phyloP scores from a whole-genome alignment of 2,329 filamentous ascomycete genomes.

The Sarocladiaceae sp. region DNA sequence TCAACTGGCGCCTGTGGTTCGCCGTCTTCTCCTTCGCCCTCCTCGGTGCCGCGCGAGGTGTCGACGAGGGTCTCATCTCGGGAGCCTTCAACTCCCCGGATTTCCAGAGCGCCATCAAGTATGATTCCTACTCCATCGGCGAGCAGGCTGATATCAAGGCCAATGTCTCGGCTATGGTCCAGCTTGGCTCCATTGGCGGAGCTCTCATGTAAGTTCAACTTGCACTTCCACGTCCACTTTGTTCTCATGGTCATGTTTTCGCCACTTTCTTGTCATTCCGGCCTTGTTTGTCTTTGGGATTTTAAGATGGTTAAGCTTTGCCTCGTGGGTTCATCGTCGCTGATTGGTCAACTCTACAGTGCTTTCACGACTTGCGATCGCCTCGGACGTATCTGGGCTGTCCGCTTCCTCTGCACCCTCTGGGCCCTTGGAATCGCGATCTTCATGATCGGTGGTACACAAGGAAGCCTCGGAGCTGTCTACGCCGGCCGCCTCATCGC shows the following conservation, averaged over 20 bases:
- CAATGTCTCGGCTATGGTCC: slow-evolving; percentile 76
- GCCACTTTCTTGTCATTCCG: too few species aligned
- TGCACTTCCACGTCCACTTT: neutral
- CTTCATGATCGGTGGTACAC: slow-evolving; percentile 43
- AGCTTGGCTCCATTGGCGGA: slow-evolving; percentile 67
- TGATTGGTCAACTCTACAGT: slow-evolving; percentile 27
- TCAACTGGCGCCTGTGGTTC: slow-evolving; percentile 76
- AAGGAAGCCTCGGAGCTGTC: slow-evolving; percentile 46
- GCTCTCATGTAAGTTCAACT: slow-evolving; percentile 49
- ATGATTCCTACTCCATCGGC: slow-evolving; percentile 42
- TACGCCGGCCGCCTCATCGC: slow-evolving; percentile 61
- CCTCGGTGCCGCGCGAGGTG: slow-evolving; percentile 67
- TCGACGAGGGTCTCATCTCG: slow-evolving; percentile 75
- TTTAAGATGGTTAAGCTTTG: neutral
- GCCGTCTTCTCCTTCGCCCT: slow-evolving; percentile 67
- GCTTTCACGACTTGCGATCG: slow-evolving; percentile 53
- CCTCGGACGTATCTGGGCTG: slow-evolving; percentile 56
- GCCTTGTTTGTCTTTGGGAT: neutral
- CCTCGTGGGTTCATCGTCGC: too few species aligned
- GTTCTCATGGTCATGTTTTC: too few species aligned
- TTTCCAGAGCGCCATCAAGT: slow-evolving; percentile 54
- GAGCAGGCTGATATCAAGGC: slow-evolving; percentile 61
- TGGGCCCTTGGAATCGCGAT: slow-evolving; percentile 54
- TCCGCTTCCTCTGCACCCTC: slow-evolving; percentile 47
- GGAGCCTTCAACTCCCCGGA: slow-evolving; percentile 60